A percentile compares a stretch with the other conserved stretches of the same genome.
Conservation (phyloP, 768 basidiomycete species). For the Suillus alpinus region DNA sequence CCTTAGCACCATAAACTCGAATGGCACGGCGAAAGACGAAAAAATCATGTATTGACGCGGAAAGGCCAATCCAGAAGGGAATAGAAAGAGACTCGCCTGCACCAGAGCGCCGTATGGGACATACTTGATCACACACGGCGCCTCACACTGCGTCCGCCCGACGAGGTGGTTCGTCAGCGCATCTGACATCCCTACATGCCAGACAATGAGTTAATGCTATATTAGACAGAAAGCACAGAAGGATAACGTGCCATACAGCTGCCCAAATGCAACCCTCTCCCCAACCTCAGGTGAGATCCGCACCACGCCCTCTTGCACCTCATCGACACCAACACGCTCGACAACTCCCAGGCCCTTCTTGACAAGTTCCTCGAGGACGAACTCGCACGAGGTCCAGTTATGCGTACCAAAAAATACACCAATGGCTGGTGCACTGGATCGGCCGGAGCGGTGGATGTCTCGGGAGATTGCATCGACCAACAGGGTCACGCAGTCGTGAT, state of each 20-base stretch:
- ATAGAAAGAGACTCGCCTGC: constrained; percentile 41
- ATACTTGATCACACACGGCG: constrained; percentile 84
- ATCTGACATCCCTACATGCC: constrained; percentile 75
- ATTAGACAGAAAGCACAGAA: neutral
- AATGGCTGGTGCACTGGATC: constrained; percentile 26
- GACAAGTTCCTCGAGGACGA: constrained; percentile 61
- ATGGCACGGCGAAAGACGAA: neutral
- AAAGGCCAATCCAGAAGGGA: too few species aligned
- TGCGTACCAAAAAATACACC: constrained; percentile 87
- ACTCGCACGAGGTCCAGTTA: constrained; percentile 66
- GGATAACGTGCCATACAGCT: constrained; percentile 68
- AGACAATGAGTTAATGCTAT: constrained; percentile 1
- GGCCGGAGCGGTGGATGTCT: constrained; percentile 38
- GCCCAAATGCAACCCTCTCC: constrained; percentile 71
- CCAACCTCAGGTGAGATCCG: constrained; percentile 50
- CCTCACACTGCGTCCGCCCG: constrained; percentile 42
- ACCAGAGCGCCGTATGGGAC: constrained; percentile 72
- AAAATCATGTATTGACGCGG: neutral
- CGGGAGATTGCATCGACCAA: constrained; percentile 56
- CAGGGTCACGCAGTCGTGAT: constrained; percentile 56
- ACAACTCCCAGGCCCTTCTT: constrained; percentile 40
- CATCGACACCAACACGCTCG: neutral
- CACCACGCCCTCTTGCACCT: constrained; percentile 21
- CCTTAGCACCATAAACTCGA: neutral
- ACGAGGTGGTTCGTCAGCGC: constrained; percentile 73